Evolutionary conservation across 495 filamentous ascomycete genomes (phyloP).

Genomic region (Neurospora sublineolata): DNA sequence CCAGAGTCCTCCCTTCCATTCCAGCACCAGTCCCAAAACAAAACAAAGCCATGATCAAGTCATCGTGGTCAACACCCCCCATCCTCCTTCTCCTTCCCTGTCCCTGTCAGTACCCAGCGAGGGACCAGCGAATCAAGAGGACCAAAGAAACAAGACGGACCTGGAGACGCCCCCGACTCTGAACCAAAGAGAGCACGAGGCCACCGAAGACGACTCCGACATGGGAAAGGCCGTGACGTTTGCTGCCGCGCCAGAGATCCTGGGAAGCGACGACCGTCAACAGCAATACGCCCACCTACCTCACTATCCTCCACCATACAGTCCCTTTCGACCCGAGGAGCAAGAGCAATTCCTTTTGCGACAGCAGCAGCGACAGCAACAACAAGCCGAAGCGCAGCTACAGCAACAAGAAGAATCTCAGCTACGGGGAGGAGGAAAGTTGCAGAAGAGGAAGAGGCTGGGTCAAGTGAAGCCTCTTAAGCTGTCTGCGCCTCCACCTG

Average conservation of each 20-base stretch:
- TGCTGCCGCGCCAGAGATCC: neutral
- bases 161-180: neutral
- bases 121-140: neutral
- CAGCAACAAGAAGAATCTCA: neutral
- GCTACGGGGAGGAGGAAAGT: constrained; percentile 21
- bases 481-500: neutral
- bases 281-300: neutral
- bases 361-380: neutral
- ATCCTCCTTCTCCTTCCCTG: neutral
- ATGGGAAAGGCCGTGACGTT: neutral
- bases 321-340: neutral
- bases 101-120: neutral
- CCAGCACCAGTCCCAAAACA: neutral
- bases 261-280: neutral
- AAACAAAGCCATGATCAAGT: neutral
- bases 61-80: neutral
- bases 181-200: neutral
- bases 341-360: neutral
- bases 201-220: neutral
- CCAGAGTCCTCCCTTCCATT: neutral
- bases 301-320: neutral
- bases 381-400: neutral
- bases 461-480: neutral
- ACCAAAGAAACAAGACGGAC: neutral
- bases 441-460: constrained; percentile 28